phyloP scores from a whole-genome alignment of 768 basidiomycete species.

The Leccinum subtestaceum region DNA sequence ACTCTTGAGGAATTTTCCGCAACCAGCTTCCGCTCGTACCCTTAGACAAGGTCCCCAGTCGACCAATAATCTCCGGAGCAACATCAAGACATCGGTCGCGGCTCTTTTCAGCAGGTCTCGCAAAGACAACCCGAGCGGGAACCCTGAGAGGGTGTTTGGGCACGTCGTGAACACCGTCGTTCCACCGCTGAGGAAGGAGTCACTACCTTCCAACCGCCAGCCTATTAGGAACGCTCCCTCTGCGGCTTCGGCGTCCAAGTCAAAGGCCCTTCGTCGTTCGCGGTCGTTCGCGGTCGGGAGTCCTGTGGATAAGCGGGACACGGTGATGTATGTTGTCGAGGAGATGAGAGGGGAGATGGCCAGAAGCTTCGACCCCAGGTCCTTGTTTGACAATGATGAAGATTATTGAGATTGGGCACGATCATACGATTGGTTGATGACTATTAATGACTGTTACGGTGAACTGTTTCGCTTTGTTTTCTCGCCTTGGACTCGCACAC shows the following conservation, averaged over 20 bases:
- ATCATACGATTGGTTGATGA: background rate
- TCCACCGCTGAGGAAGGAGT: slow-evolving; percentile 16
- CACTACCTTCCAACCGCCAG: slow-evolving; percentile 8
- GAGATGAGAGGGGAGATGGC: slow-evolving; percentile 19
- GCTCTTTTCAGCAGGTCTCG: slow-evolving; percentile 2
- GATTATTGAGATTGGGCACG: background rate
- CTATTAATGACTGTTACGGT: background rate
- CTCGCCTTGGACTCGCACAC: background rate
- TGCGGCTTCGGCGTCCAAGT: background rate
- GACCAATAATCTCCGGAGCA: slow-evolving; percentile 2
- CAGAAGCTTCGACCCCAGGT: slow-evolving; percentile 17
- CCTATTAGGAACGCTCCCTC: background rate
- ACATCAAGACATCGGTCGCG: slow-evolving; percentile 2
- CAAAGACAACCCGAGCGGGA: background rate
- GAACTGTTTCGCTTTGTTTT: slow-evolving; percentile 4
- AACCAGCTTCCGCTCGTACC: background rate
- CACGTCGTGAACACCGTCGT: slow-evolving; percentile 11
- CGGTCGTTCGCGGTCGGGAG: slow-evolving; percentile 22
- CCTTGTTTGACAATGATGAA: slow-evolving; percentile 15
- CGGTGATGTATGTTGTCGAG: slow-evolving; percentile 17
- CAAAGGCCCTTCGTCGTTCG: slow-evolving; percentile 25
- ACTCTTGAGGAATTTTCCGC: background rate
- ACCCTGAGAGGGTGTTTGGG: slow-evolving; percentile 14
- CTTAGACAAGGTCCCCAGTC: slow-evolving; percentile 11
- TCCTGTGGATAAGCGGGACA: background rate